phyloP scores from a whole-genome alignment of 345 rosid genomes.

The Lenwebbia sp. region DNA sequence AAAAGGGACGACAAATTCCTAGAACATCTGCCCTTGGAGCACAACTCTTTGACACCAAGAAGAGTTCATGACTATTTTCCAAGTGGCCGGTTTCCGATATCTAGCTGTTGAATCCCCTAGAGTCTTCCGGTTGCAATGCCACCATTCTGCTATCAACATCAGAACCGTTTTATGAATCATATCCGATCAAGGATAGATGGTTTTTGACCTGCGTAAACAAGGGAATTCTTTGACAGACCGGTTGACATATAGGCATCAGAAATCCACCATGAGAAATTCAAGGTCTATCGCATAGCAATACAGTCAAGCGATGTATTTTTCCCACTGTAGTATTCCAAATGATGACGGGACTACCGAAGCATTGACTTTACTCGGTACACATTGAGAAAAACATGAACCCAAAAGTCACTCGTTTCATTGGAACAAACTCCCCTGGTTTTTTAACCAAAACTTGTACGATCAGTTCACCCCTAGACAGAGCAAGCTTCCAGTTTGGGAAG shows the following conservation, averaged over 20 bases:
- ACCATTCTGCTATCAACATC: neutral
- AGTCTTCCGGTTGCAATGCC: neutral
- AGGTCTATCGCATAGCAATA: neutral
- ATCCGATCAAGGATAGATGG: neutral
- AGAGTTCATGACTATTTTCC: neutral
- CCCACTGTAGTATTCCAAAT: neutral
- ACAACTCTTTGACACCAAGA: neutral
- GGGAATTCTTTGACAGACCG: neutral
- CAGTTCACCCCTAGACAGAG: slow-evolving; percentile 6
- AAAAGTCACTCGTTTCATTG: neutral
- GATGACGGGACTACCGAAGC: neutral
- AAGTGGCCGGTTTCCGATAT: neutral
- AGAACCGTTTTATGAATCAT: neutral
- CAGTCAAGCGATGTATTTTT: neutral
- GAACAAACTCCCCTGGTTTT: neutral
- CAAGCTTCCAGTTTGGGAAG: slow-evolving; percentile 91
- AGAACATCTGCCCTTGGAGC: neutral
- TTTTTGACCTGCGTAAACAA: neutral
- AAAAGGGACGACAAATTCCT: neutral
- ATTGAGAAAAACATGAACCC: neutral
- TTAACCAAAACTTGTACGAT: neutral
- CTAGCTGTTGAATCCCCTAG: neutral
- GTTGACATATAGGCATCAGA: neutral
- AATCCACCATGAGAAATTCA: neutral
- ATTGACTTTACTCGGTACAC: neutral